phyloP scores from a whole-genome alignment of 106 monocot genomes.

The Agapanthus africanus region DNA sequence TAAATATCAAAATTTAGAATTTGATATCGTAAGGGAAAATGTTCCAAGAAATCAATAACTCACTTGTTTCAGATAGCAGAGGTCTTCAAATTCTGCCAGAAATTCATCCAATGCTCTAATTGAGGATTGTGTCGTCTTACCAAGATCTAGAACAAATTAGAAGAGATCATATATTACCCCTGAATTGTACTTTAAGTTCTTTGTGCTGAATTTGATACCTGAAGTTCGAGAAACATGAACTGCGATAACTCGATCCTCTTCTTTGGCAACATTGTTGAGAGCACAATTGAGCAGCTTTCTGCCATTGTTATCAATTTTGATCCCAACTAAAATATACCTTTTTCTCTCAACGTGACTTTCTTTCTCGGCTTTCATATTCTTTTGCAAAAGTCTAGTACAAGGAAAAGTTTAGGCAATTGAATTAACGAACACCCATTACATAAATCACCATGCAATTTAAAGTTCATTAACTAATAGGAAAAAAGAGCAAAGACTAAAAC shows the following conservation, averaged over 20 bases:
- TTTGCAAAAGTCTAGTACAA: too few species aligned
- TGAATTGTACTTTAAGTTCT: too few species aligned
- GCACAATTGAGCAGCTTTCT: constrained; percentile 65
- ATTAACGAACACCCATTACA: neutral
- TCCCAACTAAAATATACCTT: constrained; percentile 48
- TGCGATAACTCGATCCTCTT: constrained; percentile 56
- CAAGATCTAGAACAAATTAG: neutral
- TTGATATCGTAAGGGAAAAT: too few species aligned
- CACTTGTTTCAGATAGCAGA: constrained; percentile 46
- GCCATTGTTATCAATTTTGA: constrained; percentile 54
- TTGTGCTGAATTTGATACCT: constrained; percentile 21
- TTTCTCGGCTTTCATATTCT: constrained; percentile 9
- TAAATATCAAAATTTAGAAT: neutral
- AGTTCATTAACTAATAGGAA: too few species aligned
- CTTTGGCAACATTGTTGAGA: constrained; percentile 31
- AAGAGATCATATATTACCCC: neutral
- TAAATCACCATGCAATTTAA: neutral
- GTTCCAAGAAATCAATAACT: neutral
- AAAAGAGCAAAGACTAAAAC: too few species aligned
- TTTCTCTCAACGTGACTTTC: too few species aligned
- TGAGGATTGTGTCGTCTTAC: constrained; percentile 19
- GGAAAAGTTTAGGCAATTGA: too few species aligned
- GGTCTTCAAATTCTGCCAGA: constrained; percentile 36
- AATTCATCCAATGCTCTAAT: constrained; percentile 39
- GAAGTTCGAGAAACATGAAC: constrained; percentile 59